phyloP scores from a whole-genome alignment of 2,329 filamentous ascomycete species.

The Penicillium sp. region DNA sequence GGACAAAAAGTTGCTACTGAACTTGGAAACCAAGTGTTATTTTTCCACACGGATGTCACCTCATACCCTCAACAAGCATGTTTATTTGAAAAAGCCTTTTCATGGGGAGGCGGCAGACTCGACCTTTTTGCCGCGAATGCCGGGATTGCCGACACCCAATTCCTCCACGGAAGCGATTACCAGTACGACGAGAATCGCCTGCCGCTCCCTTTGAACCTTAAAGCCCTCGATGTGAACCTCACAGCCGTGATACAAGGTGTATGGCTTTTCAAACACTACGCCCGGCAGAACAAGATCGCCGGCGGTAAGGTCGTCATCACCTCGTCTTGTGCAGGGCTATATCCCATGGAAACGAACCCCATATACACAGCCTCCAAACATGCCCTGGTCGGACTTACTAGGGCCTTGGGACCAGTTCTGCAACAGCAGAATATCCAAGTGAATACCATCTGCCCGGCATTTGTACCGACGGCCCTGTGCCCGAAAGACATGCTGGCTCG shows the following conservation, averaged over 20 bases:
- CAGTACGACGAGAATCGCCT: neutral
- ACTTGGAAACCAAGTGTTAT: neutral
- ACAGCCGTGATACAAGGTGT: neutral
- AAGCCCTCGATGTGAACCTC: neutral
- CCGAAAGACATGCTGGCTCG: neutral
- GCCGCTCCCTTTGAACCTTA: neutral
- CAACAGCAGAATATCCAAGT: neutral
- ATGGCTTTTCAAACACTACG: neutral
- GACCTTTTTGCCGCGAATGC: neutral
- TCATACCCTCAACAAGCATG: neutral
- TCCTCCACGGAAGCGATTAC: neutral
- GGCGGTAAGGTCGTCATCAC: neutral
- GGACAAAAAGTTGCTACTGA: neutral
- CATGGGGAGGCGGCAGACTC: neutral
- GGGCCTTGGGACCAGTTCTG: neutral
- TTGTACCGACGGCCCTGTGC: neutral
- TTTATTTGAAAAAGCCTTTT: neutral
- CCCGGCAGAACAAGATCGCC: neutral
- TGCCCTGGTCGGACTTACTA: neutral
- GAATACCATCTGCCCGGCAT: neutral
- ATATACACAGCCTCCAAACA: neutral
- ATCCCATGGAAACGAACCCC: neutral
- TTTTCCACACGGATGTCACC: neutral
- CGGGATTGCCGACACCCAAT: neutral
- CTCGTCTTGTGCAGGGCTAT: neutral